These are phyloP conservation scores for Sporisorium sorghi DNA, from an alignment of 1,284 basidiomycete genomes.

Conservation along the genomic window DNA sequence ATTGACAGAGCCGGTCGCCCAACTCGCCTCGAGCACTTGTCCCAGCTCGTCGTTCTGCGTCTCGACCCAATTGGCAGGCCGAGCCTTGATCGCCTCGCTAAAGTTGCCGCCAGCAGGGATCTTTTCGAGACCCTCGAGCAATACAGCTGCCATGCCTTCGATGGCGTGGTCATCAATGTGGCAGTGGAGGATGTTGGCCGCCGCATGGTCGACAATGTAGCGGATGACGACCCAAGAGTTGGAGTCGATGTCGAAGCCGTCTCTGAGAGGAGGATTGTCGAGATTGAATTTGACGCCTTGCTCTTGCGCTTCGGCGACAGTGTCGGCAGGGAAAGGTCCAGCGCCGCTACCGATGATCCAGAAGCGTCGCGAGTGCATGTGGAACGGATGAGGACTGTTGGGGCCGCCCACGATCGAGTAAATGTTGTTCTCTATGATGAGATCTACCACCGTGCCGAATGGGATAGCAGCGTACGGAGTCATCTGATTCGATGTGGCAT, in stretches of 20 bases:
- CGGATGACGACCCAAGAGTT: conserved; percentile 54
- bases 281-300: conserved; percentile 37
- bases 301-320: conserved; percentile 34
- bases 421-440: conserved; percentile 53
- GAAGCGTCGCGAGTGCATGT: conserved; percentile 53
- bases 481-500: conserved; percentile 30
- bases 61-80: conserved; percentile 25
- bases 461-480: conserved; percentile 42
- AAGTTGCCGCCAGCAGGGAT: conserved; percentile 47
- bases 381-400: conserved; percentile 56
- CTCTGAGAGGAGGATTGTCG: conserved; percentile 47
- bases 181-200: conserved; percentile 54
- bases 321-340: conserved; percentile 43
- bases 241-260: conserved; percentile 52
- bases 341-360: conserved; percentile 49
- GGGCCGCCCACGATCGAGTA: conserved; percentile 53
- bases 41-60: conserved; percentile 45
- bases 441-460: conserved; percentile 47
- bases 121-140: conserved; percentile 53
- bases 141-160: conserved; percentile 53
- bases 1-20: conserved; percentile 23
- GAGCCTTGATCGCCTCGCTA: conserved; percentile 28
- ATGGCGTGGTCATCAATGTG: conserved; percentile 56
- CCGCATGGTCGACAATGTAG: conserved; percentile 47
- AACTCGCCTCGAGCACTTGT: conserved; percentile 22